phyloP scores from a whole-genome alignment of 495 filamentous ascomycete genomes.

The Neurospora discreta region DNA sequence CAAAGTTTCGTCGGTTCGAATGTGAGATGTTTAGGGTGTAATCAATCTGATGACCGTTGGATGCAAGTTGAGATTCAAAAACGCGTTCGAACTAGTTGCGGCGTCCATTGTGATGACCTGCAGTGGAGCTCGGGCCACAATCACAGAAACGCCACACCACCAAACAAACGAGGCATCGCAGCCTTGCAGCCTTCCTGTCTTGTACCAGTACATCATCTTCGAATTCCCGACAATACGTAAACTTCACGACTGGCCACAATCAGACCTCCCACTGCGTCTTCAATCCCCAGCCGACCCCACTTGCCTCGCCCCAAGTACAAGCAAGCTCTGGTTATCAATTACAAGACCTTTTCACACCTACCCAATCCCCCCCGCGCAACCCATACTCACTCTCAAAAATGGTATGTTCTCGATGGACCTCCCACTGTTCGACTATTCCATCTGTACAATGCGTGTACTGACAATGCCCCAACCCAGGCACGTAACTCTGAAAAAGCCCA shows the following conservation, averaged over 20 bases:
- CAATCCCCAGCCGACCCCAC: neutral
- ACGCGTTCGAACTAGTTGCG: neutral
- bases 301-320: neutral
- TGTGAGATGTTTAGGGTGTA: neutral
- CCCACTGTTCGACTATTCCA: too few relatives aligned
- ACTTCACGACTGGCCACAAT: neutral
- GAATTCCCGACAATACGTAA: neutral
- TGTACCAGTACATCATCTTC: neutral
- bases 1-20: neutral
- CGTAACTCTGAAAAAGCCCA: constrained; percentile 95
- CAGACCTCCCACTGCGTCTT: neutral
- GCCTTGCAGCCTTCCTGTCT: neutral
- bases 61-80: neutral
- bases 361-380: neutral
- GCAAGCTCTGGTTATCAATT: neutral
- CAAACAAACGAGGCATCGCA: neutral
- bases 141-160: neutral
- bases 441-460: neutral
- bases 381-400: constrained; percentile 13
- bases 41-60: neutral
- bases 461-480: constrained; percentile 26
- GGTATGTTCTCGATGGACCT: constrained; percentile 6
- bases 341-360: neutral
- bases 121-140: neutral
- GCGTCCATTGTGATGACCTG: neutral